These are phyloP conservation scores for Pseudogymnoascus sp. DNA, from an alignment of 2,329 filamentous ascomycete genomes.

Conservation along the genomic window DNA sequence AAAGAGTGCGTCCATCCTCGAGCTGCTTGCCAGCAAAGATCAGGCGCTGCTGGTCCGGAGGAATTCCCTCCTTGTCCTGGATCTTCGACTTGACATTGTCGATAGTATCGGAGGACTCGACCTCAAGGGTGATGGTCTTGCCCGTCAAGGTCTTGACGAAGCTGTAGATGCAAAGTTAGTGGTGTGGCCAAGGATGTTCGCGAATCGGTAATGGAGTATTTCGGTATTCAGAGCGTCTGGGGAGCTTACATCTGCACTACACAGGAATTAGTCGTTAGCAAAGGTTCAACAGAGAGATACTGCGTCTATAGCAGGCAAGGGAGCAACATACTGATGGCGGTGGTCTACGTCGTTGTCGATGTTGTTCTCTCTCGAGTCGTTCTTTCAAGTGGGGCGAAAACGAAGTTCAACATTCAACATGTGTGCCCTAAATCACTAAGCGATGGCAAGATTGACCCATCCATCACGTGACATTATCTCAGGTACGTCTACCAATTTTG, in stretches of 20 bases:
- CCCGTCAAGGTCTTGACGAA: slow-evolving; percentile 99
- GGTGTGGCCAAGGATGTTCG: slow-evolving; percentile 17
- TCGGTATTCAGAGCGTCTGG: slow-evolving; percentile 24
- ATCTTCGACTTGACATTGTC: slow-evolving; percentile 99
- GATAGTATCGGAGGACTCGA: slow-evolving; percentile 98
- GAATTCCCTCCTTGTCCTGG: slow-evolving; percentile 99
- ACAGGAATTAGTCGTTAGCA: slow-evolving; percentile 40
- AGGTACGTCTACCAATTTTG: not conserved
- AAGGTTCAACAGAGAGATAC: slow-evolving; percentile 12
- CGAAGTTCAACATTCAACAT: slow-evolving; percentile 2
- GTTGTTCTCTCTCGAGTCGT: slow-evolving; percentile 10
- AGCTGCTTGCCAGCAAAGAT: slow-evolving; percentile 99
- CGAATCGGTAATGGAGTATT: slow-evolving; percentile 15
- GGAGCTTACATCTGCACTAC: slow-evolving; percentile 81
- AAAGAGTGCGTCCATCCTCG: slow-evolving; percentile 92
- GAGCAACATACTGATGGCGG: slow-evolving; percentile 46
- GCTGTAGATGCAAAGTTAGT: slow-evolving; percentile 41
- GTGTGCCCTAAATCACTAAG: slow-evolving; percentile 11
- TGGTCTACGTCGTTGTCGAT: slow-evolving; percentile 19
- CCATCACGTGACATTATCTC: not conserved
- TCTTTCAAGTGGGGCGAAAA: slow-evolving; percentile 10
- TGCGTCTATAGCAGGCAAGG: not conserved
- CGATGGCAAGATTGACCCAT: not conserved
- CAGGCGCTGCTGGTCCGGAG: slow-evolving; percentile 94
- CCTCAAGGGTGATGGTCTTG: slow-evolving; percentile 99